phyloP scores from a whole-genome alignment of 176 grass and related monocot genomes.

The Eleusine indica region DNA sequence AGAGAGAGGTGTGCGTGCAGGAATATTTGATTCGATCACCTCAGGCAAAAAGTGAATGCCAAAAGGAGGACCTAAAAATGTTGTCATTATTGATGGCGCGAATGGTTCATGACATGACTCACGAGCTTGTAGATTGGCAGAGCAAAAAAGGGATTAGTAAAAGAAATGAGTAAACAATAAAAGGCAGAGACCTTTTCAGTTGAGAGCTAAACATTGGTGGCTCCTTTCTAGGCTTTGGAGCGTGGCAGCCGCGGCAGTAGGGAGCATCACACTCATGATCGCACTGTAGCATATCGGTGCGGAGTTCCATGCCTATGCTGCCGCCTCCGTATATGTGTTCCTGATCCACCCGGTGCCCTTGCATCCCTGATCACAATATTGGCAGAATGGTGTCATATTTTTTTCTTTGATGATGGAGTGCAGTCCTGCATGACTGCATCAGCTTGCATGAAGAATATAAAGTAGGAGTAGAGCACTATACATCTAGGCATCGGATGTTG shows the following conservation, averaged over 20 bases:
- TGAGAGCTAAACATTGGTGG: slow-evolving; percentile 41
- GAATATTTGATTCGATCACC: slow-evolving; percentile 23
- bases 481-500: slow-evolving; percentile 19
- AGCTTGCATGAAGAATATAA: slow-evolving; percentile 5
- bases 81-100: slow-evolving; percentile 29
- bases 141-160: not conserved
- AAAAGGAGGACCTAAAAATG: slow-evolving; percentile 24
- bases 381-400: not conserved
- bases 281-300: slow-evolving; percentile 35
- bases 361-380: slow-evolving; percentile 40
- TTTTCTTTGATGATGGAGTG: slow-evolving; percentile 18
- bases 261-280: slow-evolving; percentile 42
- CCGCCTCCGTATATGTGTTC: slow-evolving; percentile 22
- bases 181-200: slow-evolving; percentile 80
- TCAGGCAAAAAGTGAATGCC: slow-evolving; percentile 19
- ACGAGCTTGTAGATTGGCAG: slow-evolving; percentile 34
- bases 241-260: slow-evolving; percentile 9
- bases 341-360: slow-evolving; percentile 33
- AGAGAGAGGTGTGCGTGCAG: not conserved
- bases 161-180: slow-evolving; percentile 46
- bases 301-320: slow-evolving; percentile 33
- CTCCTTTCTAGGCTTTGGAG: slow-evolving; percentile 57
- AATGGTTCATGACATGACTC: slow-evolving; percentile 48
- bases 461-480: slow-evolving; percentile 12
- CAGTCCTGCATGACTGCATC: not conserved